Conservation (phyloP, 345 rosid species). For the Populus alba region DNA sequence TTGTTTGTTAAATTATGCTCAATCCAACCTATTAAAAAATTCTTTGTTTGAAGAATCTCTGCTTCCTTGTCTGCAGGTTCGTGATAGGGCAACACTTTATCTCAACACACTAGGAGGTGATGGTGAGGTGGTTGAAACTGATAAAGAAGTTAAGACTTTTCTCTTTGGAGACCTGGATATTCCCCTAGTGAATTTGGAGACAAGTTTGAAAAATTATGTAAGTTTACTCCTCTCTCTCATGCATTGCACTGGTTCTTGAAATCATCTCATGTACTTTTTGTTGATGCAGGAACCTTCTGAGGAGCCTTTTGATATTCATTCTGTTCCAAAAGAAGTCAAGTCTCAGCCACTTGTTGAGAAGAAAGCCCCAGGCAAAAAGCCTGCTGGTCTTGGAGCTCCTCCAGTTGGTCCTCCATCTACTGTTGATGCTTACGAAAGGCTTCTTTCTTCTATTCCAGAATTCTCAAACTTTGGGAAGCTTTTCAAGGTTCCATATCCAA, state of each 20-base stretch:
- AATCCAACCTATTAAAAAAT: not conserved
- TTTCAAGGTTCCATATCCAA: constrained; percentile 63
- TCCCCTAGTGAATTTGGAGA: constrained; percentile 84
- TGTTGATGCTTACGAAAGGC: constrained; percentile 74
- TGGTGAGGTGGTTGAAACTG: constrained; percentile 58
- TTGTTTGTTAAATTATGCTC: not conserved
- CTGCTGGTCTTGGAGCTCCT: constrained; percentile 78
- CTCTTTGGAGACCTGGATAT: constrained; percentile 81
- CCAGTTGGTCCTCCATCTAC: constrained; percentile 61
- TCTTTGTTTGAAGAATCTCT: not conserved
- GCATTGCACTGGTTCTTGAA: constrained; percentile 11
- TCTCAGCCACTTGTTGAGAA: constrained; percentile 85
- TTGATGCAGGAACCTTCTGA: constrained; percentile 73
- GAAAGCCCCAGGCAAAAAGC: constrained; percentile 89
- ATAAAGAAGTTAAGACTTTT: constrained; percentile 57
- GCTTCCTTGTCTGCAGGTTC: constrained; percentile 51
- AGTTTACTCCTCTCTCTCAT: constrained; percentile 19
- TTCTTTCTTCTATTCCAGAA: constrained; percentile 79
- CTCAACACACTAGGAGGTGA: constrained; percentile 74
- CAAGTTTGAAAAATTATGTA: constrained; percentile 85
- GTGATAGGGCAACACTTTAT: constrained; percentile 95
- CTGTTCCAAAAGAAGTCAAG: constrained; percentile 86
- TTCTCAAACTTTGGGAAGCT: constrained; percentile 79
- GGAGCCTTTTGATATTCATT: constrained; percentile 70
- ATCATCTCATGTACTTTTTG: constrained; percentile 10